Evolutionary conservation across 169 alveolate genomes (phyloP).

Genomic region (Hammondia hammondi): DNA sequence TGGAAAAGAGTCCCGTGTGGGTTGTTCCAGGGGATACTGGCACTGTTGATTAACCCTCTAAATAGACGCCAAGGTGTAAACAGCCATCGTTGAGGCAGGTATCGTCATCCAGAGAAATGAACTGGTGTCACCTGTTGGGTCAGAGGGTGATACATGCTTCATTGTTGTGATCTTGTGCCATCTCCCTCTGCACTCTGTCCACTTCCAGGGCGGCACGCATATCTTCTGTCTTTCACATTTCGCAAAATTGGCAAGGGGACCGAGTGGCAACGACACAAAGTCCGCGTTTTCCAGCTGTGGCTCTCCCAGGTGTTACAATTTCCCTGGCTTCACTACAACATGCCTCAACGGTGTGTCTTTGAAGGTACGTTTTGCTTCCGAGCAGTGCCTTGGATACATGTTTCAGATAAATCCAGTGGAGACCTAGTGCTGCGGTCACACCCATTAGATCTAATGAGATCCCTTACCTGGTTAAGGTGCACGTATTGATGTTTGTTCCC

Average conservation of each 20-base stretch:
- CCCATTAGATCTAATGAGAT: too few relatives aligned
- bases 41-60: too few relatives aligned
- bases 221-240: constrained; percentile 58
- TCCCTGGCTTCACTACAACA: constrained; percentile 70
- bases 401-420: background rate
- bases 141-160: background rate
- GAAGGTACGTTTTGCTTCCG: constrained; percentile 38
- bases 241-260: constrained; percentile 73
- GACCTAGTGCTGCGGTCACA: background rate
- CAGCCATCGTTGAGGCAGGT: too few relatives aligned
- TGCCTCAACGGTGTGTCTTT: constrained; percentile 66
- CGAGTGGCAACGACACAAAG: constrained; percentile 69
- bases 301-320: constrained; percentile 66
- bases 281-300: constrained; percentile 66
- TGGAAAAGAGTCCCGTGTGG: too few relatives aligned
- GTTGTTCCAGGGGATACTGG: too few relatives aligned
- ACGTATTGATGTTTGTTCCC: background rate
- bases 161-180: too few relatives aligned
- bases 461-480: background rate
- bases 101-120: too few relatives aligned
- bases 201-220: constrained; percentile 52
- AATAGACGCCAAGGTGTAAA: too few relatives aligned
- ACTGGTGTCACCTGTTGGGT: too few relatives aligned
- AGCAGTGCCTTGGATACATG: too few relatives aligned
- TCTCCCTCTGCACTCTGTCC: background rate